phyloP scores from a whole-genome alignment of 768 basidiomycete genomes.

The Trametes maxima region DNA sequence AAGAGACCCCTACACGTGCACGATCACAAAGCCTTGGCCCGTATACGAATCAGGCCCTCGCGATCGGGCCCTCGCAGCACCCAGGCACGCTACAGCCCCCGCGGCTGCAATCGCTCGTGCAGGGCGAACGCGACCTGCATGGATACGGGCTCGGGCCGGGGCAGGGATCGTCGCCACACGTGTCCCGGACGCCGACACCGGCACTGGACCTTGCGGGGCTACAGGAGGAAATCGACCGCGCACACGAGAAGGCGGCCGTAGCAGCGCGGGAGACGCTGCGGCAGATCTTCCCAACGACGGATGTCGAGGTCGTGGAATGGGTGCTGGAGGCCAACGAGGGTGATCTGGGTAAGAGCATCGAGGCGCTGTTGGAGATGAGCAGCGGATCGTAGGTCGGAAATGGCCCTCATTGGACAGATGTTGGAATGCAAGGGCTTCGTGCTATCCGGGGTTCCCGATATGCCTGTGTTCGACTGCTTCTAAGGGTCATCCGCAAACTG shows the following conservation, averaged over 20 bases:
- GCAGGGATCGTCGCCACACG: slow-evolving; percentile 35
- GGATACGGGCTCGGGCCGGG: neutral
- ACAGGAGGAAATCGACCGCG: slow-evolving; percentile 77
- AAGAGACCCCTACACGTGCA: slow-evolving; percentile 52
- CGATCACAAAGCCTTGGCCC: slow-evolving; percentile 35
- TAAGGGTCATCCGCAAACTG: no score
- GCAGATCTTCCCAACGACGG: slow-evolving; percentile 88
- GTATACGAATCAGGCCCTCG: slow-evolving; percentile 50
- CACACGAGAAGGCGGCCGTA: slow-evolving; percentile 70
- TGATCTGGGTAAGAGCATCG: slow-evolving; percentile 89
- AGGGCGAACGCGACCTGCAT: slow-evolving; percentile 37
- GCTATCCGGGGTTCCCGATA: no score
- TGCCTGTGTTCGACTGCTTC: no score
- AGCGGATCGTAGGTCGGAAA: slow-evolving; percentile 28
- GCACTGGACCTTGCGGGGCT: slow-evolving; percentile 69
- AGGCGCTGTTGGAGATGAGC: slow-evolving; percentile 77
- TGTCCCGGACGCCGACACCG: slow-evolving; percentile 73
- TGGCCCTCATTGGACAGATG: no score
- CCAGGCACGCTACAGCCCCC: slow-evolving; percentile 28
- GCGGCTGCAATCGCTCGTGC: slow-evolving; percentile 42
- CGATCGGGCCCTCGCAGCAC: slow-evolving; percentile 51
- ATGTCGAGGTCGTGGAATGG: slow-evolving; percentile 83
- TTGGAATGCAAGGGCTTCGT: no score
- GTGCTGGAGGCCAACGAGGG: slow-evolving; percentile 89
- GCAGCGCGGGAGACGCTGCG: slow-evolving; percentile 75